Percentiles rank a stretch among this genome's conserved stretches.
These are phyloP conservation scores for Aspergillus sp. DNA, from an alignment of 2,329 filamentous ascomycete genomes.

Conservation along the genomic window DNA sequence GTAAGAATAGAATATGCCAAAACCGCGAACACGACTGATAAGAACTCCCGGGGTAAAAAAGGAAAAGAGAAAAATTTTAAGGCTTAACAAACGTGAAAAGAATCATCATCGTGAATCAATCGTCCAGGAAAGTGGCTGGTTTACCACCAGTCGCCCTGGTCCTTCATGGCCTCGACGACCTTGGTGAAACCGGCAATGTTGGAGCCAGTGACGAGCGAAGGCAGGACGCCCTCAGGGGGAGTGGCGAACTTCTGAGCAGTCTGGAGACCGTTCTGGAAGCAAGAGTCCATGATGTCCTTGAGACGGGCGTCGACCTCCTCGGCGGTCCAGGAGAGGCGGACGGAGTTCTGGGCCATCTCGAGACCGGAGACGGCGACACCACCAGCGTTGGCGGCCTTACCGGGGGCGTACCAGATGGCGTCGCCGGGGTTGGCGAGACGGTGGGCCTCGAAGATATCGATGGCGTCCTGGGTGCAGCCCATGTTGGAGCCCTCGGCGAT, in stretches of 20 bases:
- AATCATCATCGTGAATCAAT: slow-evolving; percentile 19
- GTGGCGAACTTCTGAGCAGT: slow-evolving; percentile 88
- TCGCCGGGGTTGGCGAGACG: slow-evolving; percentile 62
- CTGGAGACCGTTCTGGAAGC: slow-evolving; percentile 83
- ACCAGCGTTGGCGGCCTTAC: slow-evolving; percentile 96
- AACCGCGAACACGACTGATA: background rate
- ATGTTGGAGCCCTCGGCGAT: slow-evolving; percentile 98
- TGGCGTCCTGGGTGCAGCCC: slow-evolving; percentile 95
- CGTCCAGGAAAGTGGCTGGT: slow-evolving; percentile 1
- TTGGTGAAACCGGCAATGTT: slow-evolving; percentile 99
- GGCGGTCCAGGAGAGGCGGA: slow-evolving; percentile 77
- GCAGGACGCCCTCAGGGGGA: slow-evolving; percentile 76
- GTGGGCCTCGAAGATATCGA: slow-evolving; percentile 86
- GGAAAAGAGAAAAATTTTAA: background rate
- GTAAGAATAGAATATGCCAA: slow-evolving; percentile 14
- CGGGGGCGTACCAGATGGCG: slow-evolving; percentile 92
- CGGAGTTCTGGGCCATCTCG: slow-evolving; percentile 98
- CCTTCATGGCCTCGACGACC: slow-evolving; percentile 90
- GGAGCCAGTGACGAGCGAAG: slow-evolving; percentile 85
- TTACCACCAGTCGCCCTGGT: slow-evolving; percentile 92
- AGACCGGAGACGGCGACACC: slow-evolving; percentile 96
- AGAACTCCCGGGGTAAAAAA: background rate
- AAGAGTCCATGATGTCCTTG: slow-evolving; percentile 91
- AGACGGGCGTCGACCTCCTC: slow-evolving; percentile 92
- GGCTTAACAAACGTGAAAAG: slow-evolving; percentile 20